These are phyloP conservation scores for Paracoccidioides brasiliensis DNA, from an alignment of 2,329 filamentous ascomycete species.

Conservation along the genomic window DNA sequence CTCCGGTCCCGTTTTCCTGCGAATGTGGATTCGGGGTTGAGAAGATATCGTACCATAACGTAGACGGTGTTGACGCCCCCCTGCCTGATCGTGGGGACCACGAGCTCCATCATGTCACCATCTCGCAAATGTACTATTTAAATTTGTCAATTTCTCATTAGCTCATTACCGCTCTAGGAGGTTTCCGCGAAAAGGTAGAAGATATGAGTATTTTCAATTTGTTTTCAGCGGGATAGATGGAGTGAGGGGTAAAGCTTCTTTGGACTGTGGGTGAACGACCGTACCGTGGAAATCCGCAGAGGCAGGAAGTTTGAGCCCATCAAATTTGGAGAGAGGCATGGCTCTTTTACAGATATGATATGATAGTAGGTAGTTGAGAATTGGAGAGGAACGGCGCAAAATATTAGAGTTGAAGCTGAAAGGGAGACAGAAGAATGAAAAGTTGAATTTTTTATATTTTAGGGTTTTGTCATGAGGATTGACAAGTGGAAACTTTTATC, in stretches of 20 bases:
- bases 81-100: slow-evolving; percentile 41
- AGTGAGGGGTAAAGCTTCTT: not conserved
- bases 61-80: slow-evolving; percentile 54
- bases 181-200: not conserved
- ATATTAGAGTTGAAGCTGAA: no score
- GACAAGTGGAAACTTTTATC: no score
- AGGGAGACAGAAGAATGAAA: no score
- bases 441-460: no score
- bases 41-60: slow-evolving; percentile 33
- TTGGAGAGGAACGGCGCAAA: not conserved
- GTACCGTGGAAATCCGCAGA: slow-evolving; percentile 51
- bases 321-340: slow-evolving; percentile 24
- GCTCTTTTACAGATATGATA: not conserved
- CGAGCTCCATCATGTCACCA: slow-evolving; percentile 47
- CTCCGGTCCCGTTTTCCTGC: not conserved
- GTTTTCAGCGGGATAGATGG: slow-evolving; percentile 10
- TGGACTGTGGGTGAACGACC: slow-evolving; percentile 12
- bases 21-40: not conserved
- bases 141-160: not conserved
- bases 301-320: slow-evolving; percentile 42
- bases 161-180: not conserved
- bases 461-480: no score
- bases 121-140: slow-evolving; percentile 52
- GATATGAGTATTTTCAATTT: not conserved
- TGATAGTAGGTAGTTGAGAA: not conserved